phyloP scores from a whole-genome alignment of 148 eudicot genomes.

The Diospyros kaki region DNA sequence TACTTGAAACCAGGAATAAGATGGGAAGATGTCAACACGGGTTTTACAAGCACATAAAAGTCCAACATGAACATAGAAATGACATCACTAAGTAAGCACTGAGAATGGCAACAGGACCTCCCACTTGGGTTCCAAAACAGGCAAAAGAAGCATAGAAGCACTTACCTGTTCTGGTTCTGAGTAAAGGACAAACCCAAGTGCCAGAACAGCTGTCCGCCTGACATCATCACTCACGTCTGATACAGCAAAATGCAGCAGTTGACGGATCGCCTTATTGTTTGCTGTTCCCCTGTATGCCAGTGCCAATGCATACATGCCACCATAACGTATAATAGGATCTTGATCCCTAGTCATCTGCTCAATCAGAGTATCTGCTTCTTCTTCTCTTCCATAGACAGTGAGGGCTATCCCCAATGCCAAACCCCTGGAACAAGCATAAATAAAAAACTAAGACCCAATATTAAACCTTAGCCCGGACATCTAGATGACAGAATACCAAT shows the following conservation, averaged over 20 bases:
- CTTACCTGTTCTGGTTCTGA: constrained; percentile 97
- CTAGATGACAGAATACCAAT: constrained; percentile 13
- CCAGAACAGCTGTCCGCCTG: constrained; percentile 94
- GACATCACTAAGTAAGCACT: neutral
- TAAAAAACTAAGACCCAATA: constrained; percentile 10
- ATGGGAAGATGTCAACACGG: neutral
- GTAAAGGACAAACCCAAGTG: constrained; percentile 95
- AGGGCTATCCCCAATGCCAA: constrained; percentile 93
- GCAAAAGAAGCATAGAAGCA: neutral
- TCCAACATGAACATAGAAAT: neutral
- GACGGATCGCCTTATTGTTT: constrained; percentile 96
- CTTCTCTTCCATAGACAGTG: constrained; percentile 96
- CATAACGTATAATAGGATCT: constrained; percentile 92
- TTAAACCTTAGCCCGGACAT: neutral
- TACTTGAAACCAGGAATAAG: neutral
- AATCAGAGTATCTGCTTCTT: constrained; percentile 93
- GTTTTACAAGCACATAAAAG: neutral
- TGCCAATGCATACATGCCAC: constrained; percentile 99
- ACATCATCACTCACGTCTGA: constrained; percentile 99
- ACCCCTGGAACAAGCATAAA: constrained; percentile 48
- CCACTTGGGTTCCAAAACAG: neutral
- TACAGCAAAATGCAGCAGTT: constrained; percentile 97
- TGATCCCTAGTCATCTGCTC: constrained; percentile 99
- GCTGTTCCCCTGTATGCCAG: constrained; percentile 96
- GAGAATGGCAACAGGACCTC: neutral